Evolutionary conservation across 371 early-diverging fungal genomes (phyloP).

Genomic region (Fennellomyces sp.): DNA sequence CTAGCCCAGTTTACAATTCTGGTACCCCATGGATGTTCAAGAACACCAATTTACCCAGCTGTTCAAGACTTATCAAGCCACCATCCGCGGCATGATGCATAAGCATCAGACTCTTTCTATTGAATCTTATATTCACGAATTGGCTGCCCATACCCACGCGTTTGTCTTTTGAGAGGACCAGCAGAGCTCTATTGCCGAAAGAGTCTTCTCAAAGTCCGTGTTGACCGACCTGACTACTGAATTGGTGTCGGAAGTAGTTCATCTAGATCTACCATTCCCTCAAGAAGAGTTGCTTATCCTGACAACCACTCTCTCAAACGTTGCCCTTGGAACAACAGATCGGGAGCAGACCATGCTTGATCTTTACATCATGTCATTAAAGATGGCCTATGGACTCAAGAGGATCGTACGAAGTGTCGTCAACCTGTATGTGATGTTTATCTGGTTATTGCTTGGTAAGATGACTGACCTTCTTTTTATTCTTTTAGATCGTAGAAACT

Average conservation of each 20-base stretch:
- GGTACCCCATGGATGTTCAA: neutral
- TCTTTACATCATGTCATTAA: constrained; percentile 15
- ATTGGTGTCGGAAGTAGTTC: no score
- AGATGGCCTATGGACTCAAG: constrained; percentile 17
- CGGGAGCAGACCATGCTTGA: constrained; percentile 14
- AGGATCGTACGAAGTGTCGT: constrained; percentile 8
- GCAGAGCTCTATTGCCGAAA: constrained; percentile 25
- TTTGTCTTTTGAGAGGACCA: constrained; percentile 21
- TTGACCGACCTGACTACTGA: constrained; percentile 9
- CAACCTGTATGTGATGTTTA: constrained; percentile 11
- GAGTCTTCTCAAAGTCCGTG: constrained; percentile 17
- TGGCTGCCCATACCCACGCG: constrained; percentile 25
- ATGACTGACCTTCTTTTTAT: neutral
- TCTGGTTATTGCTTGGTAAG: neutral
- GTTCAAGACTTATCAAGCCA: constrained; percentile 9
- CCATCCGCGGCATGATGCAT: constrained; percentile 6
- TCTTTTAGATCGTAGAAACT: constrained; percentile 16
- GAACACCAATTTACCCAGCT: constrained; percentile 3
- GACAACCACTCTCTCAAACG: constrained; percentile 8
- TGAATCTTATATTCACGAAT: constrained; percentile 23
- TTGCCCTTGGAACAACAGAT: constrained; percentile 12
- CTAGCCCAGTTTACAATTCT: neutral
- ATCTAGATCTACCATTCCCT: constrained; percentile 13
- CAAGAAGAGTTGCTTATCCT: constrained; percentile 12
- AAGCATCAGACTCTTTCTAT: constrained; percentile 20